Evolutionary conservation across 331 rosid genomes (phyloP), one percentile per base, ranked within the genome.

Genomic region (Ulmus americana): DNA sequence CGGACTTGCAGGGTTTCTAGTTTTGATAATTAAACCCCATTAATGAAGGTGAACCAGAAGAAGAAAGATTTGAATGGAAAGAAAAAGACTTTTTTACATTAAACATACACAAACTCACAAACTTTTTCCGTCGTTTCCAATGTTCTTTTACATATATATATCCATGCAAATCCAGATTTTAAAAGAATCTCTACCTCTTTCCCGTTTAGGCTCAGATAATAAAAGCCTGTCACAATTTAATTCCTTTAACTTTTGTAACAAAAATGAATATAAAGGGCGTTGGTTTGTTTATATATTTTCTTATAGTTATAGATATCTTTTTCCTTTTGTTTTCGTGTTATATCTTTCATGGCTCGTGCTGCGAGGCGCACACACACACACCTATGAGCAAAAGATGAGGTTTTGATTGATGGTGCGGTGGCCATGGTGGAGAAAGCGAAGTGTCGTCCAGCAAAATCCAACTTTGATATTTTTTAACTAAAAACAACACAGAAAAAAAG

Each of bases 281-380:
- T 9, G 14, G 3, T 42, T 28, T 28, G 35, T 28, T 28, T 28
- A 6, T 39, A 59, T 63, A 4, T 53, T 8, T 65, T 18, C 2
- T 1, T n/a, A n/a, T n/a, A n/a, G n/a, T 16, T 13, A 10, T 4
- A 41, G 18, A 8, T n/a, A n/a, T 64, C 10, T 39, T 12, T 65
- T 65, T 71, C 68, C 51, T 74, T 63, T 77, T 73, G 72, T 79
- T 76, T 70, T 54, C 69, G 56, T 73, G 57, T 56, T 65, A 70
- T 18, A 72, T 69, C 63, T 59, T 78, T 74, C 72, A 74, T 49
- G 82, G 84, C 83, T 72, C 86, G 63, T 69, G 64, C 81, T 71
- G 86, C 86, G 86, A 82, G 86, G 86, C 52, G 39, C 56, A 54
- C 51, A 22, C 7, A 47, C 52, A 52, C 12, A 65, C 42, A 50